Base-by-base conservation (phyloP, 2,329 filamentous ascomycete species). In the Pseudopyricularia javanii region DNA sequence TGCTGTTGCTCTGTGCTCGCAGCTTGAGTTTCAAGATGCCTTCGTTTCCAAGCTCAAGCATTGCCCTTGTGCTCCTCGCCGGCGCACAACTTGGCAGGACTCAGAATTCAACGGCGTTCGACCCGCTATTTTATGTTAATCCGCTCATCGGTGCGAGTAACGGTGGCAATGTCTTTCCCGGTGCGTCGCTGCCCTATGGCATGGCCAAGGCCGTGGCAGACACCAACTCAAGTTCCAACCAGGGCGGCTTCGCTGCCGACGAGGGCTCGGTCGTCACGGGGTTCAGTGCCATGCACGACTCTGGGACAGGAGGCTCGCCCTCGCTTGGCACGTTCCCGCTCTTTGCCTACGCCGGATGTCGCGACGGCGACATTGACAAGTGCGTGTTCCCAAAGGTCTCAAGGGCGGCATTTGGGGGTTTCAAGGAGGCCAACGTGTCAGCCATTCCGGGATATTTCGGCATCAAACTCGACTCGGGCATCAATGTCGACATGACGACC, bases 241-340 rank as follows among this genome's bases (percentile, higher is more conserved):
- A 80, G 58, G 77, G 77, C 28, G 77, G 78, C 9, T 82, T 80
- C 61, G 73, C 75, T 0, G 69, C 78, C 6, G 75, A 80, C 51
- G 3, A 17, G 9, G 68, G 66, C 45, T 65, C 65, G 17, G 65
- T 68, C 1, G 71, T 81, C 34, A 72, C 70, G 4, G 80, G 79
- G 14, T 82, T 80, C 63, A 78, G 74, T 12, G 70, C 74, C 35
- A 70, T 81, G 68, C 78, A 81, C 60, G 79, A 82, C 59, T 78
- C 74, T 2, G 78, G 78, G 1, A 81, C 77, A 0, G 79, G 79
- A 22, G 72, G 73, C 7, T 65, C 67, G 1, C 79, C 84, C 0
- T 87, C 82, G 4, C 67, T 88, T 15, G 86, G 85, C 14, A 88
- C 87, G 61, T 89, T 89, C 52, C 82, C 86, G 0, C 69, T 89